Evolutionary conservation across 2,329 filamentous ascomycete species (phyloP), one percentile per base, ranked within the genome.

Genomic region (Fusarium sororula): DNA sequence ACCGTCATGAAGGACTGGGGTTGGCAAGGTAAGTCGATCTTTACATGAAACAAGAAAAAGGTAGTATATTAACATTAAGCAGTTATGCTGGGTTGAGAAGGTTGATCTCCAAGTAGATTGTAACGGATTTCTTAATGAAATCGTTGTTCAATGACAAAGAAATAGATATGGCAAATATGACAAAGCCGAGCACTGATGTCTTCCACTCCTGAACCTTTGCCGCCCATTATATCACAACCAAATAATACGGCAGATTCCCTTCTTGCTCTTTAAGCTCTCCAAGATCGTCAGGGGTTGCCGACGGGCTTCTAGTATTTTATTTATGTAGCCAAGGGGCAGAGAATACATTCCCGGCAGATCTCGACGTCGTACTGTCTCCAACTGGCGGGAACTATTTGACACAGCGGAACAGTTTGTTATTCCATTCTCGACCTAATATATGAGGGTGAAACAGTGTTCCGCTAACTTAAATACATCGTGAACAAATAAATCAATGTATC

Each of bases 181-280:
- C 6, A 22, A 22, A 22, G 7, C 20, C 20, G 7, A 3, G 7
- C n/a, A n/a, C 20, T 41, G 7, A 2, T 7, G 39, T 22, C 14
- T n/a, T 4, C 20, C 12, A 22, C 12, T 1, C 0, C 7, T 22
- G 0, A 8, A 22, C 1, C 39, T 8, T 41, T 22, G 1, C 20
- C 13, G 39, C 39, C 1, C 5, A 1, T 22, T 8, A 22, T 22
- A 14, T 41, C 4, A 14, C 20, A 1, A 22, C 13, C 7, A 22
- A 22, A 41, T 41, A 41, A 1, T 8, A 5, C 5, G 3, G 1
- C 12, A 5, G 20, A 13, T 6, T 1, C 38, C 20, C 38, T 22
- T 22, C 20, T 22, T 5, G 4, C 1, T 22, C 7, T 22, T 22
- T 1, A 39, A 8, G 7, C 11, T 13, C 11, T 22, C 4, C 0